Evolutionary conservation across 495 filamentous ascomycete species (phyloP).

Genomic region (Penicilliopsis zonata): DNA sequence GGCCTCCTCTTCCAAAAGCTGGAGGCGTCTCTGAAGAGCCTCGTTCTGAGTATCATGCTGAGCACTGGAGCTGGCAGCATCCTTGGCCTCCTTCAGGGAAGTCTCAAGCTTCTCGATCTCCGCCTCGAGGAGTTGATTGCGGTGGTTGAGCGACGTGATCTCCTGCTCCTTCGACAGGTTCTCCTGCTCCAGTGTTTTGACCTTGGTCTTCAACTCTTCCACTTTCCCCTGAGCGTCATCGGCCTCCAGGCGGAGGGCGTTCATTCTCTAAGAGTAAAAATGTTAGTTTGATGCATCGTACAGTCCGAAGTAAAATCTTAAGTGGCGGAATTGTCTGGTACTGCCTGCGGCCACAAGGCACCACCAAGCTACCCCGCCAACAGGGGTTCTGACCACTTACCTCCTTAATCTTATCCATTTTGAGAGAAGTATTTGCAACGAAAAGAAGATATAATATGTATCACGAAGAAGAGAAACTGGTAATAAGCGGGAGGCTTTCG

Average conservation of each 20-base stretch:
- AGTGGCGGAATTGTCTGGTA: background rate
- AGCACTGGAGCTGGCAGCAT: slow-evolving; percentile 56
- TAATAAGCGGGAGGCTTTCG: slow-evolving; percentile 19
- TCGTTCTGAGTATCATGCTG: slow-evolving; percentile 78
- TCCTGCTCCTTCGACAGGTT: slow-evolving; percentile 95
- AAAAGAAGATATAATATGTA: slow-evolving; percentile 12
- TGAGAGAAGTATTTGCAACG: slow-evolving; percentile 8
- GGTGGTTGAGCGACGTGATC: slow-evolving; percentile 87
- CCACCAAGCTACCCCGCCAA: slow-evolving; percentile 35
- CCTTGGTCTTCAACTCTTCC: slow-evolving; percentile 74
- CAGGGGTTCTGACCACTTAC: slow-evolving; percentile 39
- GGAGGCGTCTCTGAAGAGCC: slow-evolving; percentile 76
- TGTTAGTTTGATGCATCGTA: no score
- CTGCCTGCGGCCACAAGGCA: slow-evolving; percentile 15
- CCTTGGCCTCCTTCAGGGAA: slow-evolving; percentile 66
- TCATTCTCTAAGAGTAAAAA: slow-evolving; percentile 64
- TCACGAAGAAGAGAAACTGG: slow-evolving; percentile 10
- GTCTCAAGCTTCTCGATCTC: slow-evolving; percentile 86
- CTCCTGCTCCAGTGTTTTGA: slow-evolving; percentile 89
- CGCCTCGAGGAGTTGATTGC: slow-evolving; percentile 73
- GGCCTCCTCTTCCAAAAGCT: slow-evolving; percentile 94
- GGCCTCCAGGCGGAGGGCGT: slow-evolving; percentile 80
- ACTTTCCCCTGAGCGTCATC: slow-evolving; percentile 66
- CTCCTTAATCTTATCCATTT: slow-evolving; percentile 64
- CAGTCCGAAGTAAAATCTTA: no score